Base-by-base conservation (phyloP, 2,329 filamentous ascomycete genomes). In the Diaporthe caulivora region DNA sequence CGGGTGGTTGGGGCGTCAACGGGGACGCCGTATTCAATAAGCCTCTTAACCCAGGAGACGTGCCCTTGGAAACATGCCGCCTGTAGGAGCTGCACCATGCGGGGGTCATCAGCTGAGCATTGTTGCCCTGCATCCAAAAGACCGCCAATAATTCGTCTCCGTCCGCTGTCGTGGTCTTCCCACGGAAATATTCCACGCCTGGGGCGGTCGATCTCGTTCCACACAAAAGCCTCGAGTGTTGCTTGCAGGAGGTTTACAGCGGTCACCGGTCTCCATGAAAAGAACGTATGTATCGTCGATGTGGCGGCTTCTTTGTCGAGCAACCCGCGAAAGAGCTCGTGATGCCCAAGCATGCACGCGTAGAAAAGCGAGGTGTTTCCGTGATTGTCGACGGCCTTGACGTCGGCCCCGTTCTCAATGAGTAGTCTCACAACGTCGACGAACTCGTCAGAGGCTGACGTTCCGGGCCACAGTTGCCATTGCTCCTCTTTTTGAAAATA, bases 331-430 rank as follows among this genome's bases (percentile, higher is more conserved):
- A 62, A 62, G 13, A 62, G 57, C 34, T 62, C 24, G 34, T 62
- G 21, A 17, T 62, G 34, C 42, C 37, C 57, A 62, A 62, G 57
- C 57, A 62, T 62, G 57, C 57, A 62, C 42, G 57, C 57, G 34
- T 62, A 62, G 57, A 62, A 62, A 34, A 62, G 57, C 44, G 57
- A 21, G 44, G 57, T 62, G 34, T 62, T 62, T 31, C 57, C 57
- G 42, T 62, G 57, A 62, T 62, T 42, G 37, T 62, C 57, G 57
- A 62, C 24, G 44, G 57, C 57, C 37, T 31, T 62, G 34, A 62
- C 57, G n/a, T 11, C 37, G 57, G 57, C 57, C 11, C 57, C 57
- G 15, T 62, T 49, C 17, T 49, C 44, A 49, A 18, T 17, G n/a
- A 49, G 44, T 4, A 49, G 44, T 17, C n/a, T 2, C 21, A 49